phyloP scores from a whole-genome alignment of 2,329 filamentous ascomycete genomes.

The Xylaria sp. region DNA sequence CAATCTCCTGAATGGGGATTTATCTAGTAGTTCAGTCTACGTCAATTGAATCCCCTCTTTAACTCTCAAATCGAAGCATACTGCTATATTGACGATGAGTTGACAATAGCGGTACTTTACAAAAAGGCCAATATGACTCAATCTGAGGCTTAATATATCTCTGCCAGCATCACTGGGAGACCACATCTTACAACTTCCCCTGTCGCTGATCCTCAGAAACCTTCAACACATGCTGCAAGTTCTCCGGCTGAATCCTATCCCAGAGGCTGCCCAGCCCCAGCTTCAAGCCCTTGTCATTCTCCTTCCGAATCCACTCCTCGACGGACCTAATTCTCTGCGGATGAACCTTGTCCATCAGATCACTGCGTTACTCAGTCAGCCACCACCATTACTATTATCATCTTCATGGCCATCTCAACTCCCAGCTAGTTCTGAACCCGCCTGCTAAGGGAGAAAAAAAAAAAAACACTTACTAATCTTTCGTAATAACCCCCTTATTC shows the following conservation, averaged over 20 bases:
- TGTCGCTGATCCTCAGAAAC: slow-evolving; percentile 32
- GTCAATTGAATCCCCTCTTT: too few species aligned
- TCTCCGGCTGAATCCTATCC: slow-evolving; percentile 40
- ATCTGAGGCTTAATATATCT: neutral
- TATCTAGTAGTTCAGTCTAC: too few species aligned
- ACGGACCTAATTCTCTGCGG: slow-evolving; percentile 53
- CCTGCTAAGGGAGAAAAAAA: too few species aligned
- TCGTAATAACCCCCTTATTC: slow-evolving; percentile 48
- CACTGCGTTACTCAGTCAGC: slow-evolving; percentile 12
- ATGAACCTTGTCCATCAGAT: slow-evolving; percentile 57
- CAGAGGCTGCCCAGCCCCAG: slow-evolving; percentile 40
- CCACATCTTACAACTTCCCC: slow-evolving; percentile 25
- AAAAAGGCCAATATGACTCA: too few species aligned
- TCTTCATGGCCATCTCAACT: too few species aligned
- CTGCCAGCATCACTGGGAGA: too few species aligned
- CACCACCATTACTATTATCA: too few species aligned
- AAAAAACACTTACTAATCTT: slow-evolving; percentile 47
- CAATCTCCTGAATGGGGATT: too few species aligned
- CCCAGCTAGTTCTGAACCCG: too few species aligned
- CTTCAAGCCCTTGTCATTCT: slow-evolving; percentile 43
- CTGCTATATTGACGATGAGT: too few species aligned
- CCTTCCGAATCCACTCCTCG: slow-evolving; percentile 54
- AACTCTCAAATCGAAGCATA: too few species aligned
- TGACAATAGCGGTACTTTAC: too few species aligned
- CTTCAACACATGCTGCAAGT: slow-evolving; percentile 31